Evolutionary conservation across 768 basidiomycete species (phyloP).

Genomic region (Termitomyces sp.): DNA sequence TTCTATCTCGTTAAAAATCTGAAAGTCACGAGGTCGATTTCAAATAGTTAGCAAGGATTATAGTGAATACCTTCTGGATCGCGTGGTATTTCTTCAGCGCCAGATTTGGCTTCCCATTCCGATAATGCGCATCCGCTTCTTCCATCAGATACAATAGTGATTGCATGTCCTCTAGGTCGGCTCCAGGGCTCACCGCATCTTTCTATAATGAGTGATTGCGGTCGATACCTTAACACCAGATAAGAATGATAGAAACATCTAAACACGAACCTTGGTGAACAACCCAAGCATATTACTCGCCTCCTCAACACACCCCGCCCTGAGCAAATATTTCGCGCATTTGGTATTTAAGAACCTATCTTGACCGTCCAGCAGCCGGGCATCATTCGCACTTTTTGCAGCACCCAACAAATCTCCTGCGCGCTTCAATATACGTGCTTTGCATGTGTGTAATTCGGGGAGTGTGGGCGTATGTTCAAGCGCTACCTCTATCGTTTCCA

Average conservation of each 20-base stretch:
- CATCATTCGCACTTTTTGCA: slow-evolving; percentile 71
- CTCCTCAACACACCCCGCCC: slow-evolving; percentile 75
- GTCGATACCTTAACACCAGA: background rate
- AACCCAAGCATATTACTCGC: slow-evolving; percentile 71
- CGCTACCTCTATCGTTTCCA: slow-evolving; percentile 60
- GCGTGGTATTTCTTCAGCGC: slow-evolving; percentile 84
- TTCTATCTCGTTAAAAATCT: slow-evolving; percentile 83
- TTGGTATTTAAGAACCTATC: slow-evolving; percentile 96
- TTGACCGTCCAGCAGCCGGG: slow-evolving; percentile 83
- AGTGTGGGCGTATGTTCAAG: slow-evolving; percentile 87
- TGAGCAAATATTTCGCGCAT: slow-evolving; percentile 81
- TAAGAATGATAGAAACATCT: background rate
- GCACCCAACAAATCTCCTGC: slow-evolving; percentile 77
- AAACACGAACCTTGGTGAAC: slow-evolving; percentile 77
- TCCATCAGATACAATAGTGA: slow-evolving; percentile 82
- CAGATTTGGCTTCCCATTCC: slow-evolving; percentile 58
- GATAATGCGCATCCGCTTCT: slow-evolving; percentile 67
- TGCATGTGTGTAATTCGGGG: slow-evolving; percentile 81
- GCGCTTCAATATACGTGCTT: slow-evolving; percentile 81
- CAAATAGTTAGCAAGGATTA: background rate
- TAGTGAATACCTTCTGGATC: slow-evolving; percentile 60
- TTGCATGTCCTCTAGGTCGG: slow-evolving; percentile 95
- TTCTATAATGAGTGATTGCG: slow-evolving; percentile 46
- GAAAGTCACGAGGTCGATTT: background rate
- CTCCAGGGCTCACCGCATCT: slow-evolving; percentile 67